Evolutionary conservation across 176 grass and related monocot genomes (phyloP).

Genomic region (Alloteropsis semialata): DNA sequence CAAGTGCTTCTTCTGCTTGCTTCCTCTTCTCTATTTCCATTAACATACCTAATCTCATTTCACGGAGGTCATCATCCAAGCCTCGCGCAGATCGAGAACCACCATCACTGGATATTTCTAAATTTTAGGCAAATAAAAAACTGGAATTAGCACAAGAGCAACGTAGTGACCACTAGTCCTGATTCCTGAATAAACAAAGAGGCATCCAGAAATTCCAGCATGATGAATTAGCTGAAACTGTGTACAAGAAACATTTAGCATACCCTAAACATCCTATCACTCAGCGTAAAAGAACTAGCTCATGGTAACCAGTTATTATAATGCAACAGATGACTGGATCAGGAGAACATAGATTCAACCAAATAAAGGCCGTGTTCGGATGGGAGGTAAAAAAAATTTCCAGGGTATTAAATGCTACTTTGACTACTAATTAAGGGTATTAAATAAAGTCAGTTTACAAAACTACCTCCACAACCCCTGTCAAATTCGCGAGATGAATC

Average conservation of each 20-base stretch:
- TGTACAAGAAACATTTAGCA: neutral
- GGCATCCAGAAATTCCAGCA: neutral
- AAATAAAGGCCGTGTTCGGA: too few species aligned
- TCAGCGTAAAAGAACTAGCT: neutral
- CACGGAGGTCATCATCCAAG: conserved; percentile 64
- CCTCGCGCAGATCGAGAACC: conserved; percentile 39
- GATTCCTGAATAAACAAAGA: neutral
- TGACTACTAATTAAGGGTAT: too few species aligned
- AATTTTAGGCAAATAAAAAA: conserved; percentile 18
- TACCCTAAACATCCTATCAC: neutral
- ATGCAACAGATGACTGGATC: neutral
- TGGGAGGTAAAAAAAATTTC: too few species aligned
- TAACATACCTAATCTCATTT: conserved; percentile 77
- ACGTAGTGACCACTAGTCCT: neutral
- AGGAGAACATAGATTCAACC: neutral
- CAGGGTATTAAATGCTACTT: too few species aligned
- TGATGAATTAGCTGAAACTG: neutral
- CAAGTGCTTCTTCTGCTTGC: conserved; percentile 75
- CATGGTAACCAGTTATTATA: neutral
- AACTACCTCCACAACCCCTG: too few species aligned
- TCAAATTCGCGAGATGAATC: too few species aligned
- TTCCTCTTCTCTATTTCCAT: conserved; percentile 85
- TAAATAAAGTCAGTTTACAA: too few species aligned
- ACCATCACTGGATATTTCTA: conserved; percentile 91
- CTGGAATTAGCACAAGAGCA: conserved; percentile 3